A percentile compares a stretch with the other conserved stretches of the same genome.
phyloP scores from a whole-genome alignment of 179 eudicot species.

The Camellia oleifera region DNA sequence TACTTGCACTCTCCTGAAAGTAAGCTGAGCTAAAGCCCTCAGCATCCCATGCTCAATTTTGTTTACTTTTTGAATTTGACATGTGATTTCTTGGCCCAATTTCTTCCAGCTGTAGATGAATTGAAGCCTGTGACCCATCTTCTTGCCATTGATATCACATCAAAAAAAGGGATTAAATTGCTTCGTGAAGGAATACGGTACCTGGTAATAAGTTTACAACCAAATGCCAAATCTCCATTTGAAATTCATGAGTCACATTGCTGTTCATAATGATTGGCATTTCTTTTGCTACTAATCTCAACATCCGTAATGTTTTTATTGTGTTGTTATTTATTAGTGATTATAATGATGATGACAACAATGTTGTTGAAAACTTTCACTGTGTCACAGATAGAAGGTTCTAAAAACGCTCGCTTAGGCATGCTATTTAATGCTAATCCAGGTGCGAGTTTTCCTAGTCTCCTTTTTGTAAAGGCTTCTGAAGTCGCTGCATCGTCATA shows the following conservation, averaged over 20 bases:
- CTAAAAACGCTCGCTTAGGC: conserved; percentile 78
- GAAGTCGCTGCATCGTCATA: conserved; percentile 64
- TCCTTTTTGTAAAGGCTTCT: conserved; percentile 62
- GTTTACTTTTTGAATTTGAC: conserved; percentile 12
- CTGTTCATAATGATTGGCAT: background rate
- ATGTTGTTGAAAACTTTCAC: background rate
- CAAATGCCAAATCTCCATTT: conserved; percentile 7
- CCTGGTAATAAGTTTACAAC: conserved; percentile 48
- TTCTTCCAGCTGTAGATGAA: conserved; percentile 72
- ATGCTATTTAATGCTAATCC: conserved; percentile 55
- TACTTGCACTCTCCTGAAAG: conserved; percentile 88
- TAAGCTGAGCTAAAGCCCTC: conserved; percentile 36
- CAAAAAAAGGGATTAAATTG: conserved; percentile 72
- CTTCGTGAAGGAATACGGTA: conserved; percentile 87
- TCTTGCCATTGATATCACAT: conserved; percentile 68
- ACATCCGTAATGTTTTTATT: background rate
- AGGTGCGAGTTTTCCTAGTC: conserved; percentile 48
- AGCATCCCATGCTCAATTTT: background rate
- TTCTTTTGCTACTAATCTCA: conserved; percentile 1
- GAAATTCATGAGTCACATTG: background rate
- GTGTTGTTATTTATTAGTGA: background rate
- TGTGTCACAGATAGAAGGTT: conserved; percentile 58
- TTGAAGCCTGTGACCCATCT: conserved; percentile 96
- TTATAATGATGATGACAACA: background rate
- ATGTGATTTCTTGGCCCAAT: conserved; percentile 18